Conservation (phyloP, 1,284 basidiomycete species). For the Exobasidium rhododendri region DNA sequence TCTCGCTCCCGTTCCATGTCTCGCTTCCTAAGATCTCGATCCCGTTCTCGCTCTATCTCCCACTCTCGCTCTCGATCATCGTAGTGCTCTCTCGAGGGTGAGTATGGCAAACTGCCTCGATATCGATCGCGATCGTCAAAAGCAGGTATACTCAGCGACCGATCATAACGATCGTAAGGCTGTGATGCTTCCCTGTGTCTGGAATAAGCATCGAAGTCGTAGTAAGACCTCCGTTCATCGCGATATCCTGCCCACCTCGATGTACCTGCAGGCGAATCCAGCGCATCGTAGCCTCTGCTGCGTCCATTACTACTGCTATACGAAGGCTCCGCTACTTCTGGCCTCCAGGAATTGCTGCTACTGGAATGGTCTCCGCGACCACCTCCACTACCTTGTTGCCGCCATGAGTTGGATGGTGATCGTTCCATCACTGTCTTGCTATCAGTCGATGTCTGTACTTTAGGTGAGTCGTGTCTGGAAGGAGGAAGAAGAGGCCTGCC, state of each 20-base stretch:
- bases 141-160: neutral
- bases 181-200: neutral
- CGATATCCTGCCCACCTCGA: neutral
- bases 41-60: neutral
- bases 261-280: neutral
- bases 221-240: neutral
- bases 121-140: neutral
- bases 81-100: neutral
- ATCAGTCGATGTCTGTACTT: neutral
- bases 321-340: neutral
- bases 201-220: neutral
- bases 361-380: neutral
- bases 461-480: constrained; percentile 1
- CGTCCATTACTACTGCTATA: neutral
- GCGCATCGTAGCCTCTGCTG: neutral
- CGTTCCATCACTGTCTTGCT: neutral
- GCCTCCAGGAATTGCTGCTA: neutral
- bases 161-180: neutral
- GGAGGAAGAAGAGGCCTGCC: constrained; percentile 1
- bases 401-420: neutral
- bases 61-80: neutral
- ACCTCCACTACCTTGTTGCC: neutral
- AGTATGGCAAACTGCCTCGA: neutral
- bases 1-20: constrained; percentile 31
- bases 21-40: constrained; percentile 7